phyloP scores from a whole-genome alignment of 2,329 filamentous ascomycete genomes.

The Lasiodiplodia sp. region DNA sequence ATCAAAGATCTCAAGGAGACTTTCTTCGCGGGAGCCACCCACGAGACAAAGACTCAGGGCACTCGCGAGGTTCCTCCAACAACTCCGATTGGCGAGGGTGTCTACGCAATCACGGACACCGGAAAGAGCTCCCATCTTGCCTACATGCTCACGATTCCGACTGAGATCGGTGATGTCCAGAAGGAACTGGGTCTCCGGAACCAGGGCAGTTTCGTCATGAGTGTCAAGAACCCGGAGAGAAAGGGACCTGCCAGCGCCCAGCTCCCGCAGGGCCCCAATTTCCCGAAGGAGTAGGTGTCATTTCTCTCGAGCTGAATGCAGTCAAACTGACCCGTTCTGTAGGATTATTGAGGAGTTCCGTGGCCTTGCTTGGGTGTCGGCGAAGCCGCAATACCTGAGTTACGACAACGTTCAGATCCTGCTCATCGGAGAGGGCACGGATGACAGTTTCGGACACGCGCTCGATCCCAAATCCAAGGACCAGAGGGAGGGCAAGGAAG shows the following conservation, averaged over 20 bases:
- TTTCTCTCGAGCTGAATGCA: not conserved
- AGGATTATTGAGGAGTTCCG: conserved; percentile 76
- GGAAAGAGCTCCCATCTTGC: conserved; percentile 76
- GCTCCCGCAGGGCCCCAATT: conserved; percentile 71
- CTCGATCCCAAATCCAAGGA: conserved; percentile 64
- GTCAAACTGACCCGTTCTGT: conserved; percentile 25
- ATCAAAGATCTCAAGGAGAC: conserved; percentile 75
- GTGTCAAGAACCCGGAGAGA: conserved; percentile 79
- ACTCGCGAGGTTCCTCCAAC: conserved; percentile 72
- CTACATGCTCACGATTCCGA: conserved; percentile 79
- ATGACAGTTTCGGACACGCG: conserved; percentile 63
- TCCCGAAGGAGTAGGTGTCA: conserved; percentile 68
- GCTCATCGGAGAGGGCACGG: conserved; percentile 73
- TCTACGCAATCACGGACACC: conserved; percentile 81
- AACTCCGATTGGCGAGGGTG: conserved; percentile 80
- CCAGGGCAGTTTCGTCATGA: conserved; percentile 79
- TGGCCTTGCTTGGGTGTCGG: conserved; percentile 75
- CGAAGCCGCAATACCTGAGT: conserved; percentile 76
- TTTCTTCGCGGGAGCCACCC: conserved; percentile 72
- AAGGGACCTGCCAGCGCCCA: conserved; percentile 69
- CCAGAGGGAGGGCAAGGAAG: conserved; percentile 65
- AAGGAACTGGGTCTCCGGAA: conserved; percentile 73
- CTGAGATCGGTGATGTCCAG: conserved; percentile 74
- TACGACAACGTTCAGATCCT: conserved; percentile 79
- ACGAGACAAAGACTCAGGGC: conserved; percentile 78